These are phyloP conservation scores for Miscanthus lutarioriparius DNA, from an alignment of 176 grass and related monocot species.

Conservation along the genomic window DNA sequence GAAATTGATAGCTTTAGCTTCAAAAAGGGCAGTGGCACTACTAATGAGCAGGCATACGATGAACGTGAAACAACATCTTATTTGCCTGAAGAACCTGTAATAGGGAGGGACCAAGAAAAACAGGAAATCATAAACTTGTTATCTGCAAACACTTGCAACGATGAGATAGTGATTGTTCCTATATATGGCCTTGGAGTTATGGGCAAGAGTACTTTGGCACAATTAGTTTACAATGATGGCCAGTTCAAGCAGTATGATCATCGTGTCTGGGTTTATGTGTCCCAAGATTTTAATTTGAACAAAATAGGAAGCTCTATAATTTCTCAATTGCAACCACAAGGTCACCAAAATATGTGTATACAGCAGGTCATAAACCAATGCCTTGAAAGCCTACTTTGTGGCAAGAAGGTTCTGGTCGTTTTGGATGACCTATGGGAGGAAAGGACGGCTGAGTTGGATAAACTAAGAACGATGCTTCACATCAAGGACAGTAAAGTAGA, in stretches of 20 bases:
- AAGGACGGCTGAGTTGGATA: background rate
- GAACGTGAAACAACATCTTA: background rate
- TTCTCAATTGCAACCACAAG: background rate
- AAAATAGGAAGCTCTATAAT: constrained; percentile 5
- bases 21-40: background rate
- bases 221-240: no score
- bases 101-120: background rate
- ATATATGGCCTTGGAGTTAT: background rate
- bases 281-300: background rate
- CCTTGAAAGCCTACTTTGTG: no score
- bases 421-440: constrained; percentile 1
- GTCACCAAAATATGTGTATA: background rate
- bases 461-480: background rate
- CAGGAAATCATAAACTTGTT: background rate
- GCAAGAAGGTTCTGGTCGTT: background rate
- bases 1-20: background rate
- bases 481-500: background rate
- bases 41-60: background rate
- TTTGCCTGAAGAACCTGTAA: background rate
- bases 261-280: background rate
- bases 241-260: no score
- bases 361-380: background rate
- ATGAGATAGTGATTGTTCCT: background rate
- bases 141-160: background rate
- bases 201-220: no score